These are phyloP conservation scores for Fagus crenata DNA, from an alignment of 306 rosid species.

Conservation along the genomic window DNA sequence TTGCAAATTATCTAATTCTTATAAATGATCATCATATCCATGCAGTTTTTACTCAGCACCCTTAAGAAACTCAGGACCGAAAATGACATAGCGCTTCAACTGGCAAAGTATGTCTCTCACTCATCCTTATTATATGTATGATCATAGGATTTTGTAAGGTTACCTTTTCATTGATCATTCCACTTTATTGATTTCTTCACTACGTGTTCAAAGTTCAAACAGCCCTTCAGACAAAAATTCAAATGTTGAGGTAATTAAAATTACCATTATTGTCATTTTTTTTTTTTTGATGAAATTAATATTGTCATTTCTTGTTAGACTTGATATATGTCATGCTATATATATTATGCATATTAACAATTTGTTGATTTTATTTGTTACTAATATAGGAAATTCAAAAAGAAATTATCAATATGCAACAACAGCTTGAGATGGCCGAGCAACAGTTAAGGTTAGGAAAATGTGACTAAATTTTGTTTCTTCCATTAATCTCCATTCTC, in stretches of 20 bases:
- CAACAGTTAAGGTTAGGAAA: slow-evolving; percentile 63
- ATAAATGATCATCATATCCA: background rate
- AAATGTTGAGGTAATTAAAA: background rate
- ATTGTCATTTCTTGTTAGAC: background rate
- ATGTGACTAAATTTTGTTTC: background rate
- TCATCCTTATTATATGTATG: background rate
- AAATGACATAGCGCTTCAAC: slow-evolving; percentile 48
- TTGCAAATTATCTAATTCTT: background rate
- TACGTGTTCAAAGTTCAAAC: background rate
- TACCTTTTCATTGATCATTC: background rate
- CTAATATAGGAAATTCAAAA: slow-evolving; percentile 64
- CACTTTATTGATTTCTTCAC: background rate
- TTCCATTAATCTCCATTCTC: background rate
- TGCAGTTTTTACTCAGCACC: slow-evolving; percentile 46
- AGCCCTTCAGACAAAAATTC: background rate
- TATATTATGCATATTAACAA: no score
- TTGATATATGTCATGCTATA: background rate
- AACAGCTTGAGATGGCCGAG: slow-evolving; percentile 72
- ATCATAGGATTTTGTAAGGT: background rate
- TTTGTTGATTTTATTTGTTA: background rate
- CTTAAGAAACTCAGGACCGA: slow-evolving; percentile 45
- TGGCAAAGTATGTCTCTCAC: slow-evolving; percentile 35
- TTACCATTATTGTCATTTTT: background rate
- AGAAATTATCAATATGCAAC: slow-evolving; percentile 57
- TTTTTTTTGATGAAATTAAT: no score